Conservation (phyloP, 352 stramenopile genomes). For the Phytophthora europaea region DNA sequence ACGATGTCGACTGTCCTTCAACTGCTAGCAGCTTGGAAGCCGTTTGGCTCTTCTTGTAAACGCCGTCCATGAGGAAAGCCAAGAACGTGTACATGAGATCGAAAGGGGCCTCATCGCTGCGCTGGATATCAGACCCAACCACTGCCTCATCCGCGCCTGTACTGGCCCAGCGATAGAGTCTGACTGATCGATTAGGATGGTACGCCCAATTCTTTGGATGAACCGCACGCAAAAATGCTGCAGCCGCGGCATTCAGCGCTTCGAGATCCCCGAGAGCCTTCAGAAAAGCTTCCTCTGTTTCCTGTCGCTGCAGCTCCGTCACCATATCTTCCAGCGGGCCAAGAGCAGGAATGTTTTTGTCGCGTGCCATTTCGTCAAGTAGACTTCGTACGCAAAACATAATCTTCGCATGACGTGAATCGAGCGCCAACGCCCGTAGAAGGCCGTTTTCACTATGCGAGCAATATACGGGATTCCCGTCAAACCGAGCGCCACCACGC, state of each 20-base stretch:
- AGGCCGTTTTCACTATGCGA: slow-evolving; percentile 69
- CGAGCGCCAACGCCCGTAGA: slow-evolving; percentile 60
- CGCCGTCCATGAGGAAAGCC: slow-evolving; percentile 80
- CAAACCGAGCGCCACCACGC: slow-evolving; percentile 56
- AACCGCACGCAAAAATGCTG: slow-evolving; percentile 64
- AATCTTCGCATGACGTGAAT: slow-evolving; percentile 64
- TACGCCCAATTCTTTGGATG: slow-evolving; percentile 78
- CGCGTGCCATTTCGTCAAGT: slow-evolving; percentile 69
- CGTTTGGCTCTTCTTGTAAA: slow-evolving; percentile 81
- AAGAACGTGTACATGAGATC: slow-evolving; percentile 86
- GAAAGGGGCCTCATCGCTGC: slow-evolving; percentile 80
- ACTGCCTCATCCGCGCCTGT: slow-evolving; percentile 68
- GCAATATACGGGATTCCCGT: slow-evolving; percentile 68
- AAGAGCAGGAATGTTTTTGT: slow-evolving; percentile 83
- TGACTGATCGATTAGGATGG: slow-evolving; percentile 69
- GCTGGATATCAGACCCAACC: slow-evolving; percentile 64
- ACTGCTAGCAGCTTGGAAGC: slow-evolving; percentile 54
- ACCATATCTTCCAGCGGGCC: slow-evolving; percentile 67
- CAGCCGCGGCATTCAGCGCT: slow-evolving; percentile 58
- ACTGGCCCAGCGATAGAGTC: slow-evolving; percentile 76
- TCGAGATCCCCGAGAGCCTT: slow-evolving; percentile 63
- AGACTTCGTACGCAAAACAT: slow-evolving; percentile 82
- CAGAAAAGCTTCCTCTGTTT: slow-evolving; percentile 68
- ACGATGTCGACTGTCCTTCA: slow-evolving; percentile 26
- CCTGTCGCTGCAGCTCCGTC: slow-evolving; percentile 68